Percentiles rank a stretch among this genome's conserved stretches.
phyloP scores from a whole-genome alignment of 768 basidiomycete genomes.

The Tylopilus vinaceipallidus region DNA sequence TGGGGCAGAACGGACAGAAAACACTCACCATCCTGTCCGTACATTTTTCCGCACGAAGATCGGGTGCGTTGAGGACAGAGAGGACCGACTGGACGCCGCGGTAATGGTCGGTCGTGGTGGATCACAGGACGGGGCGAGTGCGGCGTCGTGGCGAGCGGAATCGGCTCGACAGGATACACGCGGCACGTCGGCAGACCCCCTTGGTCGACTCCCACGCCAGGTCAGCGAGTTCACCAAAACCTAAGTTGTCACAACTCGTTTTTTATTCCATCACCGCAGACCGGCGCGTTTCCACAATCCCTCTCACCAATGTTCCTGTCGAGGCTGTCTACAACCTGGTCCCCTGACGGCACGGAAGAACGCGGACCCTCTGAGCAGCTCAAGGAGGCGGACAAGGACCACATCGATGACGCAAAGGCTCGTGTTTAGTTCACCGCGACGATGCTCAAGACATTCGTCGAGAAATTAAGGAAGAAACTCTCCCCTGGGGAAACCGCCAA shows the following conservation, averaged over 20 bases:
- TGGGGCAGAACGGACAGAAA: too few species aligned
- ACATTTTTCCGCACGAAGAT: too few species aligned
- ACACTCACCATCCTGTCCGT: too few species aligned
- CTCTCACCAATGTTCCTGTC: constrained; percentile 71
- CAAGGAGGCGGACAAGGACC: constrained; percentile 34
- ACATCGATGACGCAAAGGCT: constrained; percentile 43
- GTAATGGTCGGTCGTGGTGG: too few species aligned
- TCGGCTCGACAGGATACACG: too few species aligned
- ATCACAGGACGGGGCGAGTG: too few species aligned
- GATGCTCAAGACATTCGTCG: constrained; percentile 48
- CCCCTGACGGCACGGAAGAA: constrained; percentile 36
- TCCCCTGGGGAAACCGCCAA: constrained; percentile 31
- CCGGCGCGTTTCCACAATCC: constrained; percentile 77
- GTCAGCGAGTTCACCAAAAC: too few species aligned
- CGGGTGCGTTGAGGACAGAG: too few species aligned
- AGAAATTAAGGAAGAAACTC: constrained; percentile 35
- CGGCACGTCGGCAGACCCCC: constrained; percentile 53
- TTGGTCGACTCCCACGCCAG: constrained; percentile 47
- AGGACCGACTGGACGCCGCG: too few species aligned
- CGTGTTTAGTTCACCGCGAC: constrained; percentile 41
- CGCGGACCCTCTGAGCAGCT: constrained; percentile 23
- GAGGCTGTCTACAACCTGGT: constrained; percentile 50
- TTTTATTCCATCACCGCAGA: constrained; percentile 65
- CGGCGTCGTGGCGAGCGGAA: too few species aligned
- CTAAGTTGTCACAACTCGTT: constrained; percentile 61